Percentiles rank a stretch among this genome's conserved stretches.
Conservation (phyloP, 2,329 filamentous ascomycete species). For the Cercospora canescens region DNA sequence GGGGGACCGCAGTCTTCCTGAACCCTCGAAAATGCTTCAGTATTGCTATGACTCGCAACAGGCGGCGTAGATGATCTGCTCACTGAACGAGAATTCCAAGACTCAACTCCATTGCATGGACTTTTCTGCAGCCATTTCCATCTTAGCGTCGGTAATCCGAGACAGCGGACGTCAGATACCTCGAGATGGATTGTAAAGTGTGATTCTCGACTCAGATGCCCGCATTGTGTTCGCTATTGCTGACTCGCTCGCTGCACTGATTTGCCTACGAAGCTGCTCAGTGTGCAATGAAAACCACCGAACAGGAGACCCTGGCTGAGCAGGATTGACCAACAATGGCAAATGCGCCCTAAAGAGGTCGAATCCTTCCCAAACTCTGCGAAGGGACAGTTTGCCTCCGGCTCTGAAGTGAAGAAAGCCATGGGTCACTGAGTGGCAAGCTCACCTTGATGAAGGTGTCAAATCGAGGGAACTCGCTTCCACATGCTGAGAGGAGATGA, state of each 20-base stretch:
- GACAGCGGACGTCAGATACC: neutral
- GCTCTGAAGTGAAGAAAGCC: neutral
- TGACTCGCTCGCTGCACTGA: neutral
- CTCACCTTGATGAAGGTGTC: neutral
- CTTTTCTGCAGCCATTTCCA: no score
- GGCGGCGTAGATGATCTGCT: no score
- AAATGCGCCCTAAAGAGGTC: neutral
- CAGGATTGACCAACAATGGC: neutral
- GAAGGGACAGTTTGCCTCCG: neutral
- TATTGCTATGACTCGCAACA: no score
- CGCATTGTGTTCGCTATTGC: neutral
- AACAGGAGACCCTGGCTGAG: no score
- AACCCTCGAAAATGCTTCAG: no score
- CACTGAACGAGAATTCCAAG: no score
- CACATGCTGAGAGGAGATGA: neutral
- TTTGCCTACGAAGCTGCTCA: neutral
- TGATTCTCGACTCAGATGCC: neutral
- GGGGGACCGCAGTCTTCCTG: no score
- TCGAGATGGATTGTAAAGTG: neutral
- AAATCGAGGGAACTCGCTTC: neutral
- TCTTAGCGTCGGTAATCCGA: neutral
- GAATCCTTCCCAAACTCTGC: neutral
- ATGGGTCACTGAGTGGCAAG: neutral
- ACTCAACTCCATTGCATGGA: neutral
- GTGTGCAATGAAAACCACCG: no score